Evolutionary conservation across 768 basidiomycete species (phyloP).

Genomic region (Pisolithus marmoratus): DNA sequence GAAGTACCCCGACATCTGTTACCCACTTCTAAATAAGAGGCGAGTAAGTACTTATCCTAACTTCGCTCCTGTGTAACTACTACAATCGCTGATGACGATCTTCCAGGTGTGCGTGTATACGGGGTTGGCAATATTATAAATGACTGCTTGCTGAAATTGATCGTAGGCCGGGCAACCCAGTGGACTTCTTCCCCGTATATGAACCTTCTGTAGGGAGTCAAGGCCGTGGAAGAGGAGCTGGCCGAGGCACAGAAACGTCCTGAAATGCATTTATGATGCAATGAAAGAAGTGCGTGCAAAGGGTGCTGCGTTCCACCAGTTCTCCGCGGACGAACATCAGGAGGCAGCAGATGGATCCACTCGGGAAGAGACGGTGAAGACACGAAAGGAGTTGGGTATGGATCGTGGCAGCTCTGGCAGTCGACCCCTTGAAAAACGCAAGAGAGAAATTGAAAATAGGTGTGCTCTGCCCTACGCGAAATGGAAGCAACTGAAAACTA

Average conservation of each 20-base stretch:
- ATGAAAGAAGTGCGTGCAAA: constrained; percentile 76
- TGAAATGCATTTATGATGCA: constrained; percentile 76
- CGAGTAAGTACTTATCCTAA: no score
- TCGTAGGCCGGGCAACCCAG: constrained; percentile 66
- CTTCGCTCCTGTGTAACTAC: constrained; percentile 1
- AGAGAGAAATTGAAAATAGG: no score
- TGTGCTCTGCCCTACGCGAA: no score
- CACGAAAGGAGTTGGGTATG: constrained; percentile 56
- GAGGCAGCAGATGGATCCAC: constrained; percentile 70
- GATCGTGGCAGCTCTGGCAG: constrained; percentile 41
- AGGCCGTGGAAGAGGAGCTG: constrained; percentile 64
- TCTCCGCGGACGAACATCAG: constrained; percentile 82
- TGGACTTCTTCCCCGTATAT: no score
- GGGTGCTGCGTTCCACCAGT: no score
- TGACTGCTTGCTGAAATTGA: constrained; percentile 1
- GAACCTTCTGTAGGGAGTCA: constrained; percentile 77
- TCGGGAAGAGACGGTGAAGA: constrained; percentile 66
- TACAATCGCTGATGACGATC: constrained; percentile 5
- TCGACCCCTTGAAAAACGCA: constrained; percentile 59
- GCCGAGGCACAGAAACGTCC: constrained; percentile 69
- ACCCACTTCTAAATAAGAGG: constrained; percentile 38
- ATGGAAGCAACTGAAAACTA: constrained; percentile 44
- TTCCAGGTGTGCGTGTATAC: constrained; percentile 38
- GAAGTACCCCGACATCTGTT: constrained; percentile 70
- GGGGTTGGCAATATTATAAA: background rate